These are phyloP conservation scores for Erysimum pusillum DNA, from an alignment of 441 rosid species.

Conservation along the genomic window DNA sequence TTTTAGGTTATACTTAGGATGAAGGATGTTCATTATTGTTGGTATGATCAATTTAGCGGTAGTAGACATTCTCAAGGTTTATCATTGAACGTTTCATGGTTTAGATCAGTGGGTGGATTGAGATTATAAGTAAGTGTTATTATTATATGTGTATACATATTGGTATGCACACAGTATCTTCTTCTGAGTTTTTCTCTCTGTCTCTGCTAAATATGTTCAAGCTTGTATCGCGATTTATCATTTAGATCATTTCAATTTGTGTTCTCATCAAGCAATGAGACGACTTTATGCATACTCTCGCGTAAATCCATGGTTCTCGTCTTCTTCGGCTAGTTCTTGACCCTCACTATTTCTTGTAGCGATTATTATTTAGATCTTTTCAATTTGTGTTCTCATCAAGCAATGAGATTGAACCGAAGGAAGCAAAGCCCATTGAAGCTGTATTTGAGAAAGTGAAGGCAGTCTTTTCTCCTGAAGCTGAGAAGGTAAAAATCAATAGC, in stretches of 20 bases:
- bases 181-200: constrained; percentile 4
- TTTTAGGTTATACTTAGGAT: constrained; percentile 5
- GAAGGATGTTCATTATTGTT: not conserved
- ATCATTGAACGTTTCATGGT: too few relatives aligned
- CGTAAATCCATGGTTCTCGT: too few relatives aligned
- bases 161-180: constrained; percentile 28
- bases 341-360: too few relatives aligned
- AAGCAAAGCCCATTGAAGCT: constrained; percentile 55
- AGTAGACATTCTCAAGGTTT: too few relatives aligned
- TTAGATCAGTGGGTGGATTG: too few relatives aligned
- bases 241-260: not conserved
- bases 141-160: constrained; percentile 20
- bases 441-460: constrained; percentile 52
- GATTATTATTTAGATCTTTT: too few relatives aligned
- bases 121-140: too few relatives aligned
- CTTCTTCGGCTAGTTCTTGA: too few relatives aligned
- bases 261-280: too few relatives aligned
- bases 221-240: not conserved
- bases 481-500: constrained; percentile 45
- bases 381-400: too few relatives aligned
- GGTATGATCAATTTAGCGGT: constrained; percentile 1
- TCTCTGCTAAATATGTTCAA: not conserved
- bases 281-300: too few relatives aligned
- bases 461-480: constrained; percentile 46
- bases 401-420: constrained; percentile 63